phyloP scores from a whole-genome alignment of 1,139 yeast species.

The Saccharomyces hybrid region DNA sequence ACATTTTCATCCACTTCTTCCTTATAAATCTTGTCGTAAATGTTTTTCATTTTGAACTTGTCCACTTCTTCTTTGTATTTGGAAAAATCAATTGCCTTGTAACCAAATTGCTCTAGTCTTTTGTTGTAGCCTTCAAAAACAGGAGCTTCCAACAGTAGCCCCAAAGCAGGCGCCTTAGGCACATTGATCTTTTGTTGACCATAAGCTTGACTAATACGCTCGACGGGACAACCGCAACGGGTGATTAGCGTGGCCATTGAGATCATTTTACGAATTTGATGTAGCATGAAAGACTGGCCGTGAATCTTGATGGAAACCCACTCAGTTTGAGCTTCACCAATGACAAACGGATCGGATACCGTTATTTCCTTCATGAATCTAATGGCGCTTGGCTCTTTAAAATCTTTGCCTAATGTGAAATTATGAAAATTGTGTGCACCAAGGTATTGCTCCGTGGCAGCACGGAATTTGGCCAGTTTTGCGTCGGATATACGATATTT shows the following conservation, averaged over 20 bases:
- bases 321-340: constrained; percentile 87
- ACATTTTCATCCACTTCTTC: constrained; percentile 85
- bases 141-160: constrained; percentile 82
- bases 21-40: constrained; percentile 83
- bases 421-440: constrained; percentile 97
- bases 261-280: constrained; percentile 96
- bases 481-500: constrained; percentile 55
- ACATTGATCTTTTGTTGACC: constrained; percentile 68
- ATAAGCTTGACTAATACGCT: constrained; percentile 73
- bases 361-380: constrained; percentile 72
- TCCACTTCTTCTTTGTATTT: constrained; percentile 64
- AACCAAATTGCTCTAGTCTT: constrained; percentile 68
- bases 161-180: constrained; percentile 97
- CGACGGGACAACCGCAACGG: constrained; percentile 76
- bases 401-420: constrained; percentile 84
- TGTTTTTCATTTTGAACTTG: constrained; percentile 76
- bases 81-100: constrained; percentile 65
- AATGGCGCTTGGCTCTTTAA: constrained; percentile 74
- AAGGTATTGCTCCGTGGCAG: constrained; percentile 62
- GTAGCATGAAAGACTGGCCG: constrained; percentile 97
- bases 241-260: constrained; percentile 87
- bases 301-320: constrained; percentile 96
- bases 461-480: constrained; percentile 54
- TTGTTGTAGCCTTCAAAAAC: constrained; percentile 81
- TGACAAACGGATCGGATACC: constrained; percentile 83